Evolutionary conservation across 345 rosid species (phyloP), one percentile per base, ranked within the genome.

Genomic region (Arabis hirsuta): DNA sequence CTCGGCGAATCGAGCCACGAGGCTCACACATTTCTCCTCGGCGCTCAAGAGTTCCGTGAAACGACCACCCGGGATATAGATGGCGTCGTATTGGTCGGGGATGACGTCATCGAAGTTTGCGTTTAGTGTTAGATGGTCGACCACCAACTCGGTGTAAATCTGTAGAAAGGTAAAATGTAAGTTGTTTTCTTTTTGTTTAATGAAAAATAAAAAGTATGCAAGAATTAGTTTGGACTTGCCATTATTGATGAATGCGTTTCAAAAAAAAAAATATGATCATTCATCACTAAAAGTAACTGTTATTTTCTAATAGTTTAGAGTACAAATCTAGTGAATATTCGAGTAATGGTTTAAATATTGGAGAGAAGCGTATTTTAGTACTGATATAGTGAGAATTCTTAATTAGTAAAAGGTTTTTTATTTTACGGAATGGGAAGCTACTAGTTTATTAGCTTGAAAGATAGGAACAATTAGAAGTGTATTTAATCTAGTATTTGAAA

Each of bases 31-130:
- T 69, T 73, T 79, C 44, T 79, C 82, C 9, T 85, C 78, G 0
- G 79, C 57, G 31, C 83, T 82, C 10, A 85, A 56, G 29, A 72
- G 76, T 48, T 85, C 85, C 0, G 82, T 67, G 78, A 79, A 82
- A 46, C 85, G 79, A 11, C 88, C 88, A 3, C 88, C 85, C 2
- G 85, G 88, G 51, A 85, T 13, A 8, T 79, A 52, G 59, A 85
- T 73, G 19, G 79, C 73, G 47, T 85, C 86, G 39, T 85, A 85
- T 61, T 74, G 59, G 47, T 77, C 82, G 0, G 63, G 66, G 12
- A 55, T 41, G 39, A 83, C 73, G 8, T 77, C 81, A 13, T 82
- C 70, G 43, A 81, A 85, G 62, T 70, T 74, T 12, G 88, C 73
- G 56, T 82, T 82, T 58, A 85, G 78, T 8, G 74, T 74, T 69